Evolutionary conservation across 345 rosid species (phyloP).

Genomic region (Salix suchowensis): DNA sequence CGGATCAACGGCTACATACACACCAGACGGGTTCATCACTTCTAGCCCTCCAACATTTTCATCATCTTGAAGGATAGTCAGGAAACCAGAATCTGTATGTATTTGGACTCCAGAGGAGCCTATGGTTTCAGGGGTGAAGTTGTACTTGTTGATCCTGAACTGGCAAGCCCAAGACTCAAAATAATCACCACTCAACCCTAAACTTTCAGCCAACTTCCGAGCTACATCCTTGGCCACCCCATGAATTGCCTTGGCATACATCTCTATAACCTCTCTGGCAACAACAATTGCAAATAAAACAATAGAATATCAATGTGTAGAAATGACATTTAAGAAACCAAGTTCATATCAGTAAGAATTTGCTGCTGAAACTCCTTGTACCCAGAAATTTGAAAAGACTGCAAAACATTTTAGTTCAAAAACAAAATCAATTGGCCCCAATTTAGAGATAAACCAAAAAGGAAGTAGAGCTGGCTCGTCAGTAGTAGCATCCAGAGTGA

Average conservation of each 20-base stretch:
- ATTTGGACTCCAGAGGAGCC: conserved; percentile 71
- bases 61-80: conserved; percentile 77
- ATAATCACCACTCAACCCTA: conserved; percentile 34
- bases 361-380: not conserved
- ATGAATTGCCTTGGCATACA: conserved; percentile 54
- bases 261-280: conserved; percentile 52
- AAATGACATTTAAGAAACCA: not conserved
- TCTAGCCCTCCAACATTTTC: conserved; percentile 70
- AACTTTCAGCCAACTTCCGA: conserved; percentile 46
- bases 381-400: too few relatives aligned
- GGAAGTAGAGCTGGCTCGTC: too few relatives aligned
- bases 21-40: conserved; percentile 54
- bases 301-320: not conserved
- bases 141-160: conserved; percentile 77
- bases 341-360: not conserved
- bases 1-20: conserved; percentile 48
- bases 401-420: not conserved
- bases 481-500: not conserved
- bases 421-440: not conserved
- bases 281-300: not conserved
- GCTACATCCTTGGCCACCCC: conserved; percentile 51
- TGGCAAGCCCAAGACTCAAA: conserved; percentile 74
- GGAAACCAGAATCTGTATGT: conserved; percentile 72
- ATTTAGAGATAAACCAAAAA: not conserved
- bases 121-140: conserved; percentile 56